phyloP scores from a whole-genome alignment of 768 basidiomycete species.

The Leucocoprinus birnbaumii region DNA sequence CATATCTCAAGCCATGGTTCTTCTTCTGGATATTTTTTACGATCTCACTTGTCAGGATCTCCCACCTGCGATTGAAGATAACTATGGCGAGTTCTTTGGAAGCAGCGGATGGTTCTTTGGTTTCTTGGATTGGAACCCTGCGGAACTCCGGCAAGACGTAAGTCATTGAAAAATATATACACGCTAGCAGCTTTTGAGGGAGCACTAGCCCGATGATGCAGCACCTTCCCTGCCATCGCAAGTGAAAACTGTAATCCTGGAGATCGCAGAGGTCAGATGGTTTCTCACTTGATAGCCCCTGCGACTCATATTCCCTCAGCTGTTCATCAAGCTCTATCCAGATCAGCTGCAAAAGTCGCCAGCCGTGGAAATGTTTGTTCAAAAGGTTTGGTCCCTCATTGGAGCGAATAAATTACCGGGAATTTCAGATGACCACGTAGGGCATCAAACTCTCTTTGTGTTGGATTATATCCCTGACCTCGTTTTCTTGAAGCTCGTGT shows the following conservation, averaged over 20 bases:
- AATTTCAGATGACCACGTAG: slow-evolving; percentile 71
- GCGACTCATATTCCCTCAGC: too few species aligned
- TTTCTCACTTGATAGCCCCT: too few species aligned
- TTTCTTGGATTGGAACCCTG: slow-evolving; percentile 79
- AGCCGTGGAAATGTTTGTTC: slow-evolving; percentile 73
- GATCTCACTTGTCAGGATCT: slow-evolving; percentile 96
- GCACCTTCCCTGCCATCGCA: slow-evolving; percentile 85
- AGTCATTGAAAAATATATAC: slow-evolving; percentile 23
- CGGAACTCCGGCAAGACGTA: slow-evolving; percentile 67
- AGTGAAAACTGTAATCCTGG: slow-evolving; percentile 86
- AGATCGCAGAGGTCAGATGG: slow-evolving; percentile 76
- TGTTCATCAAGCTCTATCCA: slow-evolving; percentile 81
- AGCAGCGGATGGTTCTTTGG: slow-evolving; percentile 73
- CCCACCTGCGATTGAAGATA: slow-evolving; percentile 91
- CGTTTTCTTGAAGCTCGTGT: slow-evolving; percentile 62
- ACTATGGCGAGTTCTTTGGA: slow-evolving; percentile 79
- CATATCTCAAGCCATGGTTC: slow-evolving; percentile 71
- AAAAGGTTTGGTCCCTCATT: slow-evolving; percentile 89
- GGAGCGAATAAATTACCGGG: slow-evolving; percentile 68
- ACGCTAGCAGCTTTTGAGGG: not conserved
- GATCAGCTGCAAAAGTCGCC: slow-evolving; percentile 66
- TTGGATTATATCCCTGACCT: slow-evolving; percentile 2
- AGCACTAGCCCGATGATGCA: slow-evolving; percentile 67
- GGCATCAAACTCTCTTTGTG: too few species aligned
- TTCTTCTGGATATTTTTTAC: slow-evolving; percentile 85